phyloP scores from a whole-genome alignment of 1,284 basidiomycete genomes.

The Ustilago lituana region DNA sequence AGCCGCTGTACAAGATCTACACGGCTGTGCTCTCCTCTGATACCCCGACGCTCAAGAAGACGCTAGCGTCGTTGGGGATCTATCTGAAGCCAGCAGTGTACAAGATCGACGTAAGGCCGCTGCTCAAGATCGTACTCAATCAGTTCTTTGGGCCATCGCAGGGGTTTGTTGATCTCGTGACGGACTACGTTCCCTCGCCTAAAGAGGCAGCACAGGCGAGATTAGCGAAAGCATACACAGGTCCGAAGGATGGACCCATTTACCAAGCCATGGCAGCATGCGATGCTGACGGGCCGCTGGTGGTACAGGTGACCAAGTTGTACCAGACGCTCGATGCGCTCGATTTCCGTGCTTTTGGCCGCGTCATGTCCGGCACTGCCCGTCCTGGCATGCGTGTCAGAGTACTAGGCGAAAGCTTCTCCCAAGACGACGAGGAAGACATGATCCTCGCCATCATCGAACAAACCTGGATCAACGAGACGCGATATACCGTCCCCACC shows the following conservation, averaged over 20 bases:
- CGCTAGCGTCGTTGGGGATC: constrained; percentile 83
- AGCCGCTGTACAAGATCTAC: constrained; percentile 97
- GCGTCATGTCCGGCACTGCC: constrained; percentile 91
- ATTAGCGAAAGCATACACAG: constrained; percentile 69
- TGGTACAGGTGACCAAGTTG: constrained; percentile 91
- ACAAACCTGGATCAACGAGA: constrained; percentile 87
- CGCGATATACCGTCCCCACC: constrained; percentile 89
- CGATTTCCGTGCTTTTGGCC: constrained; percentile 93
- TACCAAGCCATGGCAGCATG: constrained; percentile 83
- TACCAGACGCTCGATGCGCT: constrained; percentile 95
- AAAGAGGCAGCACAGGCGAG: constrained; percentile 77
- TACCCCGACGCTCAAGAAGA: constrained; percentile 81
- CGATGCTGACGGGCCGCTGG: constrained; percentile 84
- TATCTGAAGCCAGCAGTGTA: constrained; percentile 90
- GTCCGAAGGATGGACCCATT: constrained; percentile 31
- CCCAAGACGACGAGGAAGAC: constrained; percentile 97
- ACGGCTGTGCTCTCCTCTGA: constrained; percentile 91
- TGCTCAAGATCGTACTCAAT: constrained; percentile 90
- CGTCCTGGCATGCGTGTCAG: constrained; percentile 84
- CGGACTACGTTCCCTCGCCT: constrained; percentile 87
- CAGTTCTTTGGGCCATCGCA: constrained; percentile 90
- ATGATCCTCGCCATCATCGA: constrained; percentile 89
- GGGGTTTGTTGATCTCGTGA: constrained; percentile 91
- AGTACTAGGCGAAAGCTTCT: constrained; percentile 97
- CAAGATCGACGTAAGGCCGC: constrained; percentile 96